Conservation (phyloP, 192 early-diverging fungal genomes). For the Linnemannia zychae region DNA sequence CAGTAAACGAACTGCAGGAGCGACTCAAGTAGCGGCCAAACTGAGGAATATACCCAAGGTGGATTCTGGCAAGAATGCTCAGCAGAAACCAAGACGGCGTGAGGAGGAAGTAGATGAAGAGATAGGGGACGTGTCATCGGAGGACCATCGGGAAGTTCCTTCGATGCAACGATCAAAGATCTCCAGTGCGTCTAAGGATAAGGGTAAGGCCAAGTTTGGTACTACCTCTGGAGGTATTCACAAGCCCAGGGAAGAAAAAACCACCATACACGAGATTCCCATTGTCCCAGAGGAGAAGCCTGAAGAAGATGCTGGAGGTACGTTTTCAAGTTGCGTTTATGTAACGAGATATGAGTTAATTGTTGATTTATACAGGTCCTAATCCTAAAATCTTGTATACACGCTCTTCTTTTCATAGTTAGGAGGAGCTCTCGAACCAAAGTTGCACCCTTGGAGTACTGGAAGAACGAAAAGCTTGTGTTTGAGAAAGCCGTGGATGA, state of each 20-base stretch:
- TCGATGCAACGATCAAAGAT: background rate
- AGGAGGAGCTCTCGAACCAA: conserved; percentile 23
- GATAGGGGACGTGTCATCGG: background rate
- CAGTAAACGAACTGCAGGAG: background rate
- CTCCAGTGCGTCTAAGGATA: background rate
- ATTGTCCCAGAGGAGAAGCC: background rate
- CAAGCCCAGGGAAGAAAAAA: background rate
- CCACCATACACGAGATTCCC: background rate
- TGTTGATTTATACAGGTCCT: background rate
- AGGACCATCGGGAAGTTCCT: background rate
- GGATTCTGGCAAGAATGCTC: background rate
- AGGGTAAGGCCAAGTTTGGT: no score
- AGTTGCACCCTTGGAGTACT: conserved; percentile 27
- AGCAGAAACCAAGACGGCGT: background rate
- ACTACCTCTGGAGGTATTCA: no score
- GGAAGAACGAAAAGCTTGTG: conserved; percentile 38
- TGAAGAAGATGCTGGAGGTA: background rate
- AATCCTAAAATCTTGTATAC: background rate
- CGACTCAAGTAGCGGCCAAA: background rate
- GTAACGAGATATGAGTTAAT: no score
- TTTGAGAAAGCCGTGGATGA: conserved; percentile 8
- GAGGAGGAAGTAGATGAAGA: background rate
- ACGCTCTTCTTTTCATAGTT: conserved; percentile 6
- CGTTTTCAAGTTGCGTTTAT: background rate
- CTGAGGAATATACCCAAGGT: conserved; percentile 3